Percentiles rank a stretch among this genome's conserved stretches.
Evolutionary conservation across 176 grass and related monocot genomes (phyloP).

Genomic region (Coix lacrymajobi): DNA sequence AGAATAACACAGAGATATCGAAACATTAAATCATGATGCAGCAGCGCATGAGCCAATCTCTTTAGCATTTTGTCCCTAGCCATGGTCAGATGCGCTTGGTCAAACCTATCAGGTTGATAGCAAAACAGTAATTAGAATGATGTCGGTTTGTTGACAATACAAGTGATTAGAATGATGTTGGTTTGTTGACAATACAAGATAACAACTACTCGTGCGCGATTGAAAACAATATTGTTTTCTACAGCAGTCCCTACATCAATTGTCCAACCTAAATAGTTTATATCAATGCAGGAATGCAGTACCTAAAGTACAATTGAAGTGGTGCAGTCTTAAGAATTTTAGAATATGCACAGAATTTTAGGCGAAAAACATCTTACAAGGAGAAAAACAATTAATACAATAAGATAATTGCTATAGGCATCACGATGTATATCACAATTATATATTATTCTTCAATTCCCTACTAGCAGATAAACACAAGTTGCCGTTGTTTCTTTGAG

Average conservation of each 20-base stretch:
- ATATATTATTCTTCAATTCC: not conserved
- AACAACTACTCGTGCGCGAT: not conserved
- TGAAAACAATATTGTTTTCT: not conserved
- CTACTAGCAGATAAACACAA: not conserved
- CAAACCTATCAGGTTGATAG: slow-evolving; percentile 56
- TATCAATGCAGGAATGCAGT: not conserved
- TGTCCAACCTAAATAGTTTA: not conserved
- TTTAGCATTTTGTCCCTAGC: slow-evolving; percentile 34
- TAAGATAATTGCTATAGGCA: not conserved
- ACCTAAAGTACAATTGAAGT: not conserved
- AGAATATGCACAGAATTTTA: not conserved
- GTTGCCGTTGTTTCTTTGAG: not conserved
- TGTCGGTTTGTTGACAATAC: not conserved
- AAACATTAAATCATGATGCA: slow-evolving; percentile 22
- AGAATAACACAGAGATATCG: not conserved
- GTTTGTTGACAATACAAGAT: not conserved
- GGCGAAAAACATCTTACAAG: not conserved
- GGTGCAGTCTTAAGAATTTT: not conserved
- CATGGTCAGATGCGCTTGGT: slow-evolving; percentile 73
- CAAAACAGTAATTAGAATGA: slow-evolving; percentile 30
- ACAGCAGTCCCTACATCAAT: not conserved
- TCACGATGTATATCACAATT: not conserved
- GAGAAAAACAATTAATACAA: not conserved
- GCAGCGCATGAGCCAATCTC: slow-evolving; percentile 22
- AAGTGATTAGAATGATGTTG: slow-evolving; percentile 9